These are phyloP conservation scores for Furcasterigmium sp. DNA, from an alignment of 2,329 filamentous ascomycete species.

Conservation along the genomic window DNA sequence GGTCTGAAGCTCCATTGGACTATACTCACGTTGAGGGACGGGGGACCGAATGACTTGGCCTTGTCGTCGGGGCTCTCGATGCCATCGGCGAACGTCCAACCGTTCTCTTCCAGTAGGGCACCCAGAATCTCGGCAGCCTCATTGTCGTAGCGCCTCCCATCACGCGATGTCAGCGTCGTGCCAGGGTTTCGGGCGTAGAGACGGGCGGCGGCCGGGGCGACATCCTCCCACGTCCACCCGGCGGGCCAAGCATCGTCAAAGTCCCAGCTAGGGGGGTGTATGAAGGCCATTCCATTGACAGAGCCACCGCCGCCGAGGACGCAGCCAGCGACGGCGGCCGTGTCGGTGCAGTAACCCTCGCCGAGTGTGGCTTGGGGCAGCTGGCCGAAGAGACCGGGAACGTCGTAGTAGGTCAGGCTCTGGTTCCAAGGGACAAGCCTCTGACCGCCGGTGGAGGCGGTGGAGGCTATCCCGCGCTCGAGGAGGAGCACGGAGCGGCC, in stretches of 20 bases:
- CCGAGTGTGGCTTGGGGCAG: conserved; percentile 10
- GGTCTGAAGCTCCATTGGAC: neutral
- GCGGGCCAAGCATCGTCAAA: conserved; percentile 23
- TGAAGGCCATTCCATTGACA: conserved; percentile 26
- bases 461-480: conserved; percentile 29
- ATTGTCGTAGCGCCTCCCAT: conserved; percentile 15
- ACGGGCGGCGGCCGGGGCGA: conserved; percentile 17
- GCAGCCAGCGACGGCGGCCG: conserved; percentile 26
- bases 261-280: conserved; percentile 23
- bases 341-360: conserved; percentile 27
- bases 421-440: conserved; percentile 24
- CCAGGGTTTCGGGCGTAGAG: conserved; percentile 20
- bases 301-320: conserved; percentile 28
- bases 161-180: conserved; percentile 17
- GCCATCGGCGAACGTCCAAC: conserved; percentile 12
- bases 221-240: conserved; percentile 21
- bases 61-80: conserved; percentile 12
- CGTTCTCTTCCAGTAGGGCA: conserved; percentile 8
- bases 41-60: conserved; percentile 10
- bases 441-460: conserved; percentile 22
- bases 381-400: conserved; percentile 20
- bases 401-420: conserved; percentile 22
- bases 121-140: conserved; percentile 9
- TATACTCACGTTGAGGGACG: conserved; percentile 10
- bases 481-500: conserved; percentile 29